phyloP scores from a whole-genome alignment of 2,329 filamentous ascomycete genomes.

The Cordyceps farinosa region DNA sequence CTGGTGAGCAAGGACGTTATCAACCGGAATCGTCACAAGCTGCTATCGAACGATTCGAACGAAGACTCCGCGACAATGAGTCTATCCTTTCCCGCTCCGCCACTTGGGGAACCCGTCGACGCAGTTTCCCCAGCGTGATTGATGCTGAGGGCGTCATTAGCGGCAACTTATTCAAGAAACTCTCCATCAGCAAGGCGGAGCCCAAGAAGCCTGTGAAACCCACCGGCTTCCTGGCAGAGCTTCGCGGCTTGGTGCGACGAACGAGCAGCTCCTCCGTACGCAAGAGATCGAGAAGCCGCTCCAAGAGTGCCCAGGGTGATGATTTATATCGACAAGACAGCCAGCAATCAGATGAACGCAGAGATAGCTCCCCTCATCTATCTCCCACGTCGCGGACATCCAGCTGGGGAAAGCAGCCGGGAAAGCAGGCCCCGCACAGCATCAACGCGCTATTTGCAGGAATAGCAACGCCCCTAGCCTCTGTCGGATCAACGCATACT shows the following conservation, averaged over 20 bases:
- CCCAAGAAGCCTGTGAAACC: conserved; percentile 42
- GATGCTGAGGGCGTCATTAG: conserved; percentile 59
- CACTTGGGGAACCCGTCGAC: conserved; percentile 66
- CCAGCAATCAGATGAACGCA: conserved; percentile 29
- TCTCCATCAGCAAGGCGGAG: conserved; percentile 49
- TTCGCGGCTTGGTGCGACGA: conserved; percentile 48
- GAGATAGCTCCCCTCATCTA: conserved; percentile 43
- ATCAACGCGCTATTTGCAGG: conserved; percentile 57
- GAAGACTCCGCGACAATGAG: conserved; percentile 51
- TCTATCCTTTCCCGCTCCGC: conserved; percentile 61
- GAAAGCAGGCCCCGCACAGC: conserved; percentile 48
- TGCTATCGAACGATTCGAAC: conserved; percentile 51
- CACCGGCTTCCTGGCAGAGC: conserved; percentile 44
- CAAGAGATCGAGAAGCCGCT: conserved; percentile 46
- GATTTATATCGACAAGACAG: conserved; percentile 28
- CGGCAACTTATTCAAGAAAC: conserved; percentile 61
- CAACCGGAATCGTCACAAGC: conserved; percentile 51
- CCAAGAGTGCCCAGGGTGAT: conserved; percentile 33
- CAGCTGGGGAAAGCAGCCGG: conserved; percentile 51
- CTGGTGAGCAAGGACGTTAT: conserved; percentile 28
- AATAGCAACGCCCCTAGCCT: conserved; percentile 52
- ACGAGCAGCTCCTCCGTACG: conserved; percentile 42
- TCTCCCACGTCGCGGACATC: conserved; percentile 48
- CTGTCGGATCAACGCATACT: conserved; percentile 52
- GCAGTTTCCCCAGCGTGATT: conserved; percentile 56